phyloP scores from a whole-genome alignment of 106 monocot genomes.

The Dendrobium nobile region DNA sequence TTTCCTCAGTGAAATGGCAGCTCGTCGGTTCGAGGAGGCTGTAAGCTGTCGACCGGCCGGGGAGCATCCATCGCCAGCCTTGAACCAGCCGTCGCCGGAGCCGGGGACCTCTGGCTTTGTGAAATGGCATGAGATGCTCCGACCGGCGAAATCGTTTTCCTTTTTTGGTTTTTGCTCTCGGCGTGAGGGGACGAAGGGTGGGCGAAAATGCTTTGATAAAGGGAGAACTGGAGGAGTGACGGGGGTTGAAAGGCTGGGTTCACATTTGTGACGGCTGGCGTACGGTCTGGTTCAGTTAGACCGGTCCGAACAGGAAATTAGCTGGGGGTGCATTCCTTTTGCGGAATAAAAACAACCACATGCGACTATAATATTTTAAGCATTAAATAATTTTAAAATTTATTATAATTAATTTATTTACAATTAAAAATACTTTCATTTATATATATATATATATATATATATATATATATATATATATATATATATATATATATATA shows the following conservation, averaged over 20 bases:
- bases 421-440: too few relatives aligned
- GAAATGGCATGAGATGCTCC: not conserved
- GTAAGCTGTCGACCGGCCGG: not conserved
- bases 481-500: too few relatives aligned
- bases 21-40: not conserved
- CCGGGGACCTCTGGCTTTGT: not conserved
- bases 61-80: conserved; percentile 5
- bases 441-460: too few relatives aligned
- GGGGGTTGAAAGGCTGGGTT: not conserved
- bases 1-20: not conserved
- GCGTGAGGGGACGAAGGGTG: not conserved
- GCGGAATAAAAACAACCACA: too few relatives aligned
- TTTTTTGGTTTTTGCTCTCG: not conserved
- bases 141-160: not conserved
- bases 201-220: not conserved
- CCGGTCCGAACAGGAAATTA: too few relatives aligned
- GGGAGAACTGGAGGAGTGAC: not conserved
- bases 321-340: too few relatives aligned
- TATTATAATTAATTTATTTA: too few relatives aligned
- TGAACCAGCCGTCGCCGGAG: conserved; percentile 1
- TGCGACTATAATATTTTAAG: too few relatives aligned
- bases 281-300: not conserved
- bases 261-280: not conserved
- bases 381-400: too few relatives aligned
- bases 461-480: too few relatives aligned